A percentile compares a stretch with the other conserved stretches of the same genome.
These are phyloP conservation scores for Gamarada debralockiae DNA, from an alignment of 495 filamentous ascomycete genomes.

Conservation along the genomic window DNA sequence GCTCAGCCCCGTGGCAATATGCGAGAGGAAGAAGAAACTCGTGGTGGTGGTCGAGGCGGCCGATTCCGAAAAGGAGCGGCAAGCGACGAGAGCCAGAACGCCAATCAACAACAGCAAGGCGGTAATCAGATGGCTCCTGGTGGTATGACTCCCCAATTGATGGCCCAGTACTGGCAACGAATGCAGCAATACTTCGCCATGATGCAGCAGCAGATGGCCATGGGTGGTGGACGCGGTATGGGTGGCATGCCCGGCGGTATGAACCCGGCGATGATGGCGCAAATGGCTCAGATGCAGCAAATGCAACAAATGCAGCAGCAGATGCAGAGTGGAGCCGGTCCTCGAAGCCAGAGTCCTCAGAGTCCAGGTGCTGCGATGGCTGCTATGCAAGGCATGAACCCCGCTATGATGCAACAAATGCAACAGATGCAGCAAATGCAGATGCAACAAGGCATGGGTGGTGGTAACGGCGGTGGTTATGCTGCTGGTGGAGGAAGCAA, in stretches of 20 bases:
- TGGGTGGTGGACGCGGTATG: constrained; percentile 39
- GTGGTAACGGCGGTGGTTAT: constrained; percentile 19
- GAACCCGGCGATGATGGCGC: constrained; percentile 60
- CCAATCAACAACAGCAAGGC: constrained; percentile 30
- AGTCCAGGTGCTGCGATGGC: constrained; percentile 28
- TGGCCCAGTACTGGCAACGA: constrained; percentile 95
- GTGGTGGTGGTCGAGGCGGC: constrained; percentile 27
- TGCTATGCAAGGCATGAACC: constrained; percentile 42
- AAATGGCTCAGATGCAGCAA: constrained; percentile 80
- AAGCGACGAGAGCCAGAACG: constrained; percentile 43
- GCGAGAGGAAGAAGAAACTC: constrained; percentile 76
- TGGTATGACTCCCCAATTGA: constrained; percentile 89
- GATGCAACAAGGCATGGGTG: constrained; percentile 36
- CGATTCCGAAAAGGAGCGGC: constrained; percentile 47
- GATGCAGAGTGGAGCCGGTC: constrained; percentile 40
- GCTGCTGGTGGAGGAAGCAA: constrained; percentile 21
- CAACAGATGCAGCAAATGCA: constrained; percentile 78
- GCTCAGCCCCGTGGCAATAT: constrained; percentile 94
- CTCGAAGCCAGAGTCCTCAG: constrained; percentile 46
- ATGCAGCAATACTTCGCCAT: constrained; percentile 95
- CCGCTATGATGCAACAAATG: constrained; percentile 75
- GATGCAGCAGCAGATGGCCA: constrained; percentile 84
- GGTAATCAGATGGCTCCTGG: constrained; percentile 46
- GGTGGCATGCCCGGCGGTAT: constrained; percentile 39
- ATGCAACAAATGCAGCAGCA: constrained; percentile 62